Evolutionary conservation across 2,329 filamentous ascomycete species (phyloP).

Genomic region (Plectosphaerella plurivora): DNA sequence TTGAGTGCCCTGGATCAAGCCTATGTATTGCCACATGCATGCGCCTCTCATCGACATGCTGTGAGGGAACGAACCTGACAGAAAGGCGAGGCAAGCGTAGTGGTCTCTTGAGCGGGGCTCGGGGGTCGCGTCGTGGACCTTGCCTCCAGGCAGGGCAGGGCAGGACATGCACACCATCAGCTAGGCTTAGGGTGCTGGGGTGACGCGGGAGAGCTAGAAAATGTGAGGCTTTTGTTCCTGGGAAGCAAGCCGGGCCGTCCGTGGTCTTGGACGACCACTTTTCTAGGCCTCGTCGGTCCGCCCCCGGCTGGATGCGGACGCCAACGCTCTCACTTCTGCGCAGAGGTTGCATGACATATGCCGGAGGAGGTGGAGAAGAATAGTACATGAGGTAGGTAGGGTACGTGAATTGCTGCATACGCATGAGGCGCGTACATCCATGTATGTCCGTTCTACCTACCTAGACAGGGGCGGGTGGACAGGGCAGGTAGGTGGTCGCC

Average conservation of each 20-base stretch:
- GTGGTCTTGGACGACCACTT: too few species aligned
- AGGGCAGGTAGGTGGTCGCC: constrained; percentile 12
- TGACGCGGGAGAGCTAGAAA: background rate
- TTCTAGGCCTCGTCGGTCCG: too few species aligned
- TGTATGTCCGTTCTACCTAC: background rate
- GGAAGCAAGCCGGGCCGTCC: background rate
- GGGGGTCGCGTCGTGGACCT: background rate
- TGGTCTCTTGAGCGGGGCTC: background rate
- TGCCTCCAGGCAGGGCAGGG: too few species aligned
- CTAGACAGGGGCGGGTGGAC: background rate
- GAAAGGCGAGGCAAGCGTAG: background rate
- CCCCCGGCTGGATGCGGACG: too few species aligned
- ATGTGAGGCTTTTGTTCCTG: constrained; percentile 3
- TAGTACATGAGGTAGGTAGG: background rate
- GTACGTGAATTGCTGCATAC: background rate
- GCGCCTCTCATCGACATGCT: too few species aligned
- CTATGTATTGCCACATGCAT: too few species aligned
- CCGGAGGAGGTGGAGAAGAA: constrained; percentile 2
- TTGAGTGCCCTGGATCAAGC: background rate
- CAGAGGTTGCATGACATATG: constrained; percentile 1
- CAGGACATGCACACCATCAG: too few species aligned
- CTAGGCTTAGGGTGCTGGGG: too few species aligned
- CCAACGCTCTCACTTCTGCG: background rate
- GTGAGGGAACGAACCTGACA: too few species aligned
- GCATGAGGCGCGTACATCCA: background rate